These are phyloP conservation scores for Inonotus obliquus DNA, from an alignment of 1,284 basidiomycete species.

Conservation along the genomic window DNA sequence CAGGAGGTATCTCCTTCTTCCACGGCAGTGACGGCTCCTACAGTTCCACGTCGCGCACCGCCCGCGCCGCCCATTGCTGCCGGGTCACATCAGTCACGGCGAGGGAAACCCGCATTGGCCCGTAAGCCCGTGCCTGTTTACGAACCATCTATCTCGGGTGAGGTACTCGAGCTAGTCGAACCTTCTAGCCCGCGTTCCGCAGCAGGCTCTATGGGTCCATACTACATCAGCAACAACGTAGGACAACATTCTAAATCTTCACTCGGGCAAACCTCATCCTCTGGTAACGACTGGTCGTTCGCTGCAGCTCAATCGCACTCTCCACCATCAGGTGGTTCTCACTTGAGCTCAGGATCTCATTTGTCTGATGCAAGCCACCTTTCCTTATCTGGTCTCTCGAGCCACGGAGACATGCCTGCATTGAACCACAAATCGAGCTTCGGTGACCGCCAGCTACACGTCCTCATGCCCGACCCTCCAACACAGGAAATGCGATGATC, in stretches of 20 bases:
- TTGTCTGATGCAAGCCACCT: background rate
- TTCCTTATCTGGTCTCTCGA: background rate
- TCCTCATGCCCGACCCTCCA: constrained; percentile 16
- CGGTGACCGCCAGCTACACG: constrained; percentile 19
- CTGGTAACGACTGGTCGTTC: constrained; percentile 16
- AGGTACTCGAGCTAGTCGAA: constrained; percentile 14
- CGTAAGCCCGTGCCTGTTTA: constrained; percentile 17
- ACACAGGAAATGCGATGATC: constrained; percentile 12
- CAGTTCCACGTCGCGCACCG: background rate
- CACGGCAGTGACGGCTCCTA: background rate
- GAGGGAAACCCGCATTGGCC: constrained; percentile 10
- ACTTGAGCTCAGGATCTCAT: constrained; percentile 3
- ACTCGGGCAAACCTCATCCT: background rate
- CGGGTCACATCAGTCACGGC: background rate
- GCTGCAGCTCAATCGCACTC: constrained; percentile 17
- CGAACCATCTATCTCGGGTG: constrained; percentile 10
- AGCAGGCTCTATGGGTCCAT: background rate
- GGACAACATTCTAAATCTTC: constrained; percentile 4
- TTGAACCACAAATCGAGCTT: constrained; percentile 19
- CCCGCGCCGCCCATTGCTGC: background rate
- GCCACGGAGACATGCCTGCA: constrained; percentile 10
- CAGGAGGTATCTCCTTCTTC: background rate
- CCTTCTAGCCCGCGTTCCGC: constrained; percentile 8
- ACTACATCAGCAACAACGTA: background rate
- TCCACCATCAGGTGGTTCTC: constrained; percentile 5